Evolutionary conservation across 306 rosid genomes (phyloP), one percentile per base, ranked within the genome.

Genomic region (Fragaria ananassa): DNA sequence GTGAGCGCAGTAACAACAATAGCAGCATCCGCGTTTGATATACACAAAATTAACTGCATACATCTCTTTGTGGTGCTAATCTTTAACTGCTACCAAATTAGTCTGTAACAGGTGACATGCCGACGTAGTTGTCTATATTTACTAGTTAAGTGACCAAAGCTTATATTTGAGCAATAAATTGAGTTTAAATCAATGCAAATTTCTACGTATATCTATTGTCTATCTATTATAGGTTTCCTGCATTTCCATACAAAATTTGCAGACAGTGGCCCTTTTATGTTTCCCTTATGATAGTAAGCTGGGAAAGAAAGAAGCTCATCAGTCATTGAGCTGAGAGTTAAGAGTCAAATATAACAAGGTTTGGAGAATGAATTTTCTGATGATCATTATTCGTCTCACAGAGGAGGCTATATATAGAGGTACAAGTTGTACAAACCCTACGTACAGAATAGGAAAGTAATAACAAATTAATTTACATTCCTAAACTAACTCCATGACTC

Each of bases 1-100:
- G 85, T 69, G 90, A 84, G 19, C 57, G 65, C 44, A 84, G 45
- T 80, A 80, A 72, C 49, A 70, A 62, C 85, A 81, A 37, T 53
- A 79, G 67, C 72, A 50, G 45, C 77, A 71, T 78, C 73, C 68
- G 75, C 61, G 35, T 27, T 4, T 60, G 65, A n/a, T 54, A 54
- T 8, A n/a, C 10, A 54, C 61, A 54, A 54, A 54, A 2, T n/a
- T 54, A 54, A n/a, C 29, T 54, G 61, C 61, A 5, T 17, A 51
- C 8, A 51, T 51, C 21, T 50, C 6, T 18, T 51, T n/a, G 61
- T 53, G 4, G 27, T 54, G 27, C 61, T 54, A 8, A 21, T 19
- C 29, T 54, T 49, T n/a, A n/a, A 54, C 61, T 54, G 4, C 61
- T 54, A 35, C 21, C 70, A 17, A 23, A 49, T 47, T 5, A 1